Conservation (phyloP, 306 rosid species). For the Trichosanthes cucumerina region DNA sequence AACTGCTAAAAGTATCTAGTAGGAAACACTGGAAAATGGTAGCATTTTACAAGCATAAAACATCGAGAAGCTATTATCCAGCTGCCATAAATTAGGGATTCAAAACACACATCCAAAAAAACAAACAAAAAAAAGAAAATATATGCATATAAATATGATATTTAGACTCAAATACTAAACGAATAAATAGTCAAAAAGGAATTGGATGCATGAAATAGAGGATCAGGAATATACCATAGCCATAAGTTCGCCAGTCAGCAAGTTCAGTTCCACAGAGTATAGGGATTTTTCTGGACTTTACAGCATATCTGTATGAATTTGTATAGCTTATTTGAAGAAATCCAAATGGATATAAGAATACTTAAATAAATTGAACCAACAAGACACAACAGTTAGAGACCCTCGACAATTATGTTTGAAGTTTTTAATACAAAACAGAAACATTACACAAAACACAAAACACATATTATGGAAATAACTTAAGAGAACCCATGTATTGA, state of each 20-base stretch:
- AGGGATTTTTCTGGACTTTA: neutral
- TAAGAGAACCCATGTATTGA: neutral
- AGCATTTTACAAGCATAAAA: neutral
- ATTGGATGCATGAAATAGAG: neutral
- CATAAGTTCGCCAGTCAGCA: neutral
- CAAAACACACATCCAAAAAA: neutral
- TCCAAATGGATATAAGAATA: neutral
- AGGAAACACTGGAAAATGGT: neutral
- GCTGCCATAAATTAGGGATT: neutral
- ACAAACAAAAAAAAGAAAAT: neutral
- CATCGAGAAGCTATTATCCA: neutral
- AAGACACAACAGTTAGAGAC: neutral
- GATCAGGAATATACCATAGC: neutral
- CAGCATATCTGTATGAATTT: neutral
- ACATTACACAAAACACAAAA: neutral
- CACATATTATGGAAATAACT: neutral
- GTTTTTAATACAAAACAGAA: neutral
- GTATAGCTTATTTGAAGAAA: neutral
- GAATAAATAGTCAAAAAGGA: neutral
- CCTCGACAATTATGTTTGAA: neutral
- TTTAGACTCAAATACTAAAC: neutral
- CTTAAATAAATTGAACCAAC: neutral
- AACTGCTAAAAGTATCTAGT: neutral
- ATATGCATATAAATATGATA: neutral
- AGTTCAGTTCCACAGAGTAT: neutral